Percentiles rank a stretch among this genome's conserved stretches.
phyloP scores from a whole-genome alignment of 2,329 filamentous ascomycete species.

The Fusarium metavorans region DNA sequence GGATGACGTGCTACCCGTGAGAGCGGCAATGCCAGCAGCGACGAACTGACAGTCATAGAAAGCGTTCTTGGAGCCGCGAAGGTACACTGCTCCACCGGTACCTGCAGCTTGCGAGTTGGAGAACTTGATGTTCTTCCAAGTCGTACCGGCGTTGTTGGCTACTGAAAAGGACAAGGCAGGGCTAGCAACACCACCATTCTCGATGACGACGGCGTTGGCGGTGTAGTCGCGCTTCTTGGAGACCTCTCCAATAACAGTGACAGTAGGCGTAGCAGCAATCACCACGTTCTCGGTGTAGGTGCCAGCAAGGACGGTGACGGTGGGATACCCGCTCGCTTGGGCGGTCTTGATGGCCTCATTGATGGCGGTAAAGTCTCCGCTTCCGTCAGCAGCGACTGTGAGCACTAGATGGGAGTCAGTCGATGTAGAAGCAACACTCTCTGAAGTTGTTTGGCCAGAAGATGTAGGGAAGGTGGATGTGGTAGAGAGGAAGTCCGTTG shows the following conservation, averaged over 20 bases:
- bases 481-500: slow-evolving; percentile 17
- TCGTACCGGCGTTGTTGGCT: slow-evolving; percentile 5
- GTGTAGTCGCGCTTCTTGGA: slow-evolving; percentile 46
- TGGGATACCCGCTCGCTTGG: slow-evolving; percentile 52
- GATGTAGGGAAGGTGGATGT: slow-evolving; percentile 19
- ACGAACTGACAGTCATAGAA: slow-evolving; percentile 58
- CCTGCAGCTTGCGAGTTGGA: slow-evolving; percentile 20
- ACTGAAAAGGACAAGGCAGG: slow-evolving; percentile 21
- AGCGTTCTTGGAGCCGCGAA: slow-evolving; percentile 31
- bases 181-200: slow-evolving; percentile 14
- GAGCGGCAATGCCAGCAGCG: slow-evolving; percentile 48
- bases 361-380: slow-evolving; percentile 59
- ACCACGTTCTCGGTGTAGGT: slow-evolving; percentile 58
- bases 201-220: slow-evolving; percentile 23
- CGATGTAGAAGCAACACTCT: slow-evolving; percentile 21
- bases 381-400: slow-evolving; percentile 58
- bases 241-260: slow-evolving; percentile 55
- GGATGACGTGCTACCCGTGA: slow-evolving; percentile 47
- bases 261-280: slow-evolving; percentile 53
- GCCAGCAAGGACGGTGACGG: slow-evolving; percentile 57
- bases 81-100: slow-evolving; percentile 7
- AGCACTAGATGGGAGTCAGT: slow-evolving; percentile 46
- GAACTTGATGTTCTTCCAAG: slow-evolving; percentile 39
- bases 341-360: slow-evolving; percentile 58
- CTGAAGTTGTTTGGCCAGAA: slow-evolving; percentile 17